Base-by-base conservation (phyloP, 352 stramenopile genomes). In the Globisporangium paddicum region DNA sequence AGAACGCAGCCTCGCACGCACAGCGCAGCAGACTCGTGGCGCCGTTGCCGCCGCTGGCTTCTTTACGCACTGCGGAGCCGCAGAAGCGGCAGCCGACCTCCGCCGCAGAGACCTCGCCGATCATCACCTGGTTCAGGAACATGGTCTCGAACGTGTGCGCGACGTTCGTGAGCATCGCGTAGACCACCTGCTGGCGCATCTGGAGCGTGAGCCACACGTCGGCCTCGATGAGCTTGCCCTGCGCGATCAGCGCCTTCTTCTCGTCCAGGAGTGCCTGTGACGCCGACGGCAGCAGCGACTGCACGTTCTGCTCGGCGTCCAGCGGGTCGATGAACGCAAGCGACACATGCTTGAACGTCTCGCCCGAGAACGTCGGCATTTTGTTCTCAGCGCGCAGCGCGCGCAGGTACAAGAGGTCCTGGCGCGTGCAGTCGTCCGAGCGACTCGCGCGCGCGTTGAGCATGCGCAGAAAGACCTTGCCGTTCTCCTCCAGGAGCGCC, bases 331-430 rank as follows among this genome's bases (percentile, higher is more conserved):
- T 83, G 62, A 90, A 94, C 19, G 84, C 84, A 37, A 94, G 67
- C 13, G 82, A 81, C 14, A 91, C 80, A 53, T 84, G 68, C 46
- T 77, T 71, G 66, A 94, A 90, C 21, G 84, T 87, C 49, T 89
- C 77, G 19, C 78, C 84, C n/a, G 84, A 94, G 70, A 94, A 94
- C 40, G 77, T 90, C 21, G 84, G 84, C 84, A 94, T 94, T n/a
- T 67, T 83, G 44, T 69, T 76, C 21, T 75, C 64, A 7, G 71
- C 55, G 26, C 82, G 82, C 23, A 94, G 63, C 11, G 79, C 77
- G 30, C 58, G 66, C 58, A 94, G 60, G 60, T 92, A 94, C 42
- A 87, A 44, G 26, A 92, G 67, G 28, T 94, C 84, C 46, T 91
- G 79, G 50, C 78, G 82, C 19, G 77, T 84, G 69, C 82, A 92